phyloP scores from a whole-genome alignment of 495 filamentous ascomycete genomes.

The Cercophora newfieldiana region DNA sequence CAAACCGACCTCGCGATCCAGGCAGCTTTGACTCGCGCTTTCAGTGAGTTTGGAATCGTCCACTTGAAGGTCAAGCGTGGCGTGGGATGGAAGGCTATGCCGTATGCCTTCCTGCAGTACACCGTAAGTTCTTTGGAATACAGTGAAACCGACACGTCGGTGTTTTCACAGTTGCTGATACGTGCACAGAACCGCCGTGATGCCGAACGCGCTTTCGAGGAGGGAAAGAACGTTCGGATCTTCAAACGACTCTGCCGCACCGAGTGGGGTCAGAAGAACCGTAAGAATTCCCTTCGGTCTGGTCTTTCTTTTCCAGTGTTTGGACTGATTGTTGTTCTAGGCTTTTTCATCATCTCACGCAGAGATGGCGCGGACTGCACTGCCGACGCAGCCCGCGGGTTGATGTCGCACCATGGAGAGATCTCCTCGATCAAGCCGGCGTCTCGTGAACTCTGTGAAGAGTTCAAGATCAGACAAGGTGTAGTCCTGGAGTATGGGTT shows the following conservation, averaged over 20 bases:
- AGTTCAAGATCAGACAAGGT: neutral
- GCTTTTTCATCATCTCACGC: neutral
- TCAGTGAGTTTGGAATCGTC: conserved; percentile 53
- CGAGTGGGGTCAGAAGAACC: neutral
- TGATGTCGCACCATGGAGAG: neutral
- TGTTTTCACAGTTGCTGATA: neutral
- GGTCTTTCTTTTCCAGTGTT: neutral
- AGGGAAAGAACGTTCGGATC: neutral
- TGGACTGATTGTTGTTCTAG: neutral
- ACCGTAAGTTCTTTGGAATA: conserved; percentile 43
- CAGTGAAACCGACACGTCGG: neutral
- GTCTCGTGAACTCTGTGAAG: neutral
- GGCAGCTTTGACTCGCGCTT: conserved; percentile 51
- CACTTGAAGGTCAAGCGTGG: conserved; percentile 66
- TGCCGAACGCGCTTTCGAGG: neutral
- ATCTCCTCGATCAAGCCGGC: neutral
- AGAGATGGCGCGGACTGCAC: neutral
- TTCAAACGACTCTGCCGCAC: neutral
- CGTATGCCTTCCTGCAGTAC: conserved; percentile 64
- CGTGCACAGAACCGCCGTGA: neutral
- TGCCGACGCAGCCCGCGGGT: neutral
- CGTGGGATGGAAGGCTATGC: conserved; percentile 47
- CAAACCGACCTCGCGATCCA: conserved; percentile 53
- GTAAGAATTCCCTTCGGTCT: neutral
- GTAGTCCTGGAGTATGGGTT: neutral